Evolutionary conservation across 129 eudicot species (phyloP).

Genomic region (Pittosporum tobira): DNA sequence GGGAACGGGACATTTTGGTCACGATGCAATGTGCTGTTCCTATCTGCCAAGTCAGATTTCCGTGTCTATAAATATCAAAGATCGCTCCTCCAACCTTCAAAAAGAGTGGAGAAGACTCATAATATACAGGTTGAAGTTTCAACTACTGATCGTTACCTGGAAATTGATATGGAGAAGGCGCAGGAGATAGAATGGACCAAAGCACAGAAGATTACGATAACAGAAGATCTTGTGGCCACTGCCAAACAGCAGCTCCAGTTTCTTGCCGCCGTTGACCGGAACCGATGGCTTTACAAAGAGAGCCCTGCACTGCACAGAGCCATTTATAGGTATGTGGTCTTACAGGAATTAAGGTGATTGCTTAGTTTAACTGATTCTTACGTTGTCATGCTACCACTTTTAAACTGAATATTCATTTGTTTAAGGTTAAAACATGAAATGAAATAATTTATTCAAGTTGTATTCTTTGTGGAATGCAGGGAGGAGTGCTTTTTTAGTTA

Average conservation of each 20-base stretch:
- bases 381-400: no score
- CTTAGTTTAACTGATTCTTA: background rate
- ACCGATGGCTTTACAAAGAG: conserved; percentile 62
- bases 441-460: no score
- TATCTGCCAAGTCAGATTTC: no score
- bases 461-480: no score
- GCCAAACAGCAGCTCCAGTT: conserved; percentile 71
- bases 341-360: background rate
- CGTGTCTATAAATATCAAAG: no score
- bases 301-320: conserved; percentile 49
- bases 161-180: conserved; percentile 35
- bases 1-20: background rate
- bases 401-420: no score
- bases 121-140: no score
- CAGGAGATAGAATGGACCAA: conserved; percentile 74
- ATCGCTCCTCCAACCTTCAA: no score
- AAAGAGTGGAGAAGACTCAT: no score
- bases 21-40: no score
- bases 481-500: no score
- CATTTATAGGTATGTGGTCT: conserved; percentile 43
- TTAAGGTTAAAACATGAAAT: no score
- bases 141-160: background rate
- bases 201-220: conserved; percentile 57
- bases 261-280: conserved; percentile 69
- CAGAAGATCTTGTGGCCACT: conserved; percentile 61